Base-by-base conservation (phyloP, 2,329 filamentous ascomycete genomes). In the Colletotrichum somersetense region DNA sequence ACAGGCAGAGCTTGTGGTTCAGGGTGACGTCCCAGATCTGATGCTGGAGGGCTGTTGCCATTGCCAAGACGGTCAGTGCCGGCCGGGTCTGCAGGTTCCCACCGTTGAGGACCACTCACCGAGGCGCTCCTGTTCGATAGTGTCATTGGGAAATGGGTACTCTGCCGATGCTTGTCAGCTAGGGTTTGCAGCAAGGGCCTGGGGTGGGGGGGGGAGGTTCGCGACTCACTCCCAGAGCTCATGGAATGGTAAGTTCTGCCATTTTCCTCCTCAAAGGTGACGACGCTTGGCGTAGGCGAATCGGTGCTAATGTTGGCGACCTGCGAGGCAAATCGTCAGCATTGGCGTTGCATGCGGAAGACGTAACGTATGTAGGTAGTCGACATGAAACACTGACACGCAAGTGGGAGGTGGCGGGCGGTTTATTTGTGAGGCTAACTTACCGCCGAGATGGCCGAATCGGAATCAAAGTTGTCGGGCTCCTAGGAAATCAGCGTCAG, bases 21-120 rank as follows among this genome's bases (percentile, higher is more conserved):
- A 81, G 75, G 0, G 80, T 83, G 16, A 83, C 71, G 0, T 70
- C 53, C 58, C 79, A 81, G 0, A 83, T 71, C 42, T 82, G 78
- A 59, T 83, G 81, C 73, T 83, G 81, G 0, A 83, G 71, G 63
- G 83, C 80, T 78, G 74, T 20, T 35, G 18, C 5, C 5, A 23
- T n/a, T 53, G 50, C 46, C 46, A 48, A 48, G 14, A 18, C 20
- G 30, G 26, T 59, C 56, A 71, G 30, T 10, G 1, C 20, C 20
- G 5, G 5, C 18, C 30, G 4, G 30, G 30, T 1, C 16, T 33
- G 20, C 8, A n/a, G 18, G 18, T 20, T 26, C 57, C 16, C 58
- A 71, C 11, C 7, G 53, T 14, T 3, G 44, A 30, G 30, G 0
- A 20, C 4, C 18, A 55, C 69, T n/a, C n/a, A 74, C 71, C 71